These are phyloP conservation scores for Auriscalpium orientale DNA, from an alignment of 768 basidiomycete genomes.

Conservation along the genomic window DNA sequence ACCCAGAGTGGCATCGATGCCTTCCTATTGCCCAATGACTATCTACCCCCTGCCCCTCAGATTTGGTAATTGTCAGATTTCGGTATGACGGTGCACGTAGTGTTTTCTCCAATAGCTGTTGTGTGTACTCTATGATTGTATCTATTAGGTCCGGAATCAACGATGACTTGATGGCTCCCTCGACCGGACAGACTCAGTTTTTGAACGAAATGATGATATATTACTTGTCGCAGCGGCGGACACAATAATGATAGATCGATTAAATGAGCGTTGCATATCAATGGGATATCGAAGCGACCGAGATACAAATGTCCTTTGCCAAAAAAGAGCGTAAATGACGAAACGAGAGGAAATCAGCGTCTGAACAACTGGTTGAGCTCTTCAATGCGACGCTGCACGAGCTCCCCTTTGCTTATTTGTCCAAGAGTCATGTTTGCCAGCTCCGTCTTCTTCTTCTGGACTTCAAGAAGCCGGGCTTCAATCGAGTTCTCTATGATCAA, in stretches of 20 bases:
- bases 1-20: conserved; percentile 81
- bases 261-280: too few relatives aligned
- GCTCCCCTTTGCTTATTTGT: conserved; percentile 80
- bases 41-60: conserved; percentile 61
- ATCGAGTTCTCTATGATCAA: conserved; percentile 93
- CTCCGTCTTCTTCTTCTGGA: conserved; percentile 91
- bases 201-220: too few relatives aligned
- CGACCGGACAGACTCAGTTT: too few relatives aligned
- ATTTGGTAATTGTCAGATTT: conserved; percentile 47
- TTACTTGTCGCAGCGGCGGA: too few relatives aligned
- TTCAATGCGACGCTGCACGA: conserved; percentile 81
- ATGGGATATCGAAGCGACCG: too few relatives aligned
- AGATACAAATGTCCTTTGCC: too few relatives aligned
- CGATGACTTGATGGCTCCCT: too few relatives aligned
- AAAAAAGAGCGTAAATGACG: too few relatives aligned
- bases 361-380: conserved; percentile 76
- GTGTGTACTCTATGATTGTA: conserved; percentile 3
- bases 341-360: conserved; percentile 12
- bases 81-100: neutral
- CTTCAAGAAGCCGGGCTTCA: conserved; percentile 85
- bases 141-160: neutral
- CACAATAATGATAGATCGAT: too few relatives aligned
- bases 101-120: neutral
- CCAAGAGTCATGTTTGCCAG: conserved; percentile 92
- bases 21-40: conserved; percentile 71